phyloP scores from a whole-genome alignment of 441 rosid genomes.

The Rhodomyrtus psidioides region DNA sequence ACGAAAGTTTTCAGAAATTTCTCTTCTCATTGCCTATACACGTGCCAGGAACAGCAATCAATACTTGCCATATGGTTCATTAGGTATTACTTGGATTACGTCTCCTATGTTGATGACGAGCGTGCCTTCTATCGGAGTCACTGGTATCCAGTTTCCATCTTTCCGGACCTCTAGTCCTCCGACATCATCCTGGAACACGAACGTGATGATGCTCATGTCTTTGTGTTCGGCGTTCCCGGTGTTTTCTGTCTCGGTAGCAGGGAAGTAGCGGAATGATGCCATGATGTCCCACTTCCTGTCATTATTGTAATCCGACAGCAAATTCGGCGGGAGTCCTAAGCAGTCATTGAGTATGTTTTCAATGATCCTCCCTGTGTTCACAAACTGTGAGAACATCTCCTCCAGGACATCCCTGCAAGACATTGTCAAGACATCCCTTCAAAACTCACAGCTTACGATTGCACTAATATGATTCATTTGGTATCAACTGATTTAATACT shows the following conservation, averaged over 20 bases:
- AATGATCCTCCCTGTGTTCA: conserved; percentile 13
- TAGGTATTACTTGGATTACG: conserved; percentile 30
- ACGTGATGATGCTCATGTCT: conserved; percentile 34
- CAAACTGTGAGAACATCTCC: conserved; percentile 23
- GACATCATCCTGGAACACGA: conserved; percentile 40
- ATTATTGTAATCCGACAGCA: conserved; percentile 25
- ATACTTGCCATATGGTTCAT: not conserved
- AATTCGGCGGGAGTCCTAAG: conserved; percentile 33
- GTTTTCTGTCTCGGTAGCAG: conserved; percentile 23
- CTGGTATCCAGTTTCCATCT: conserved; percentile 36
- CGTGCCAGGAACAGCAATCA: not conserved
- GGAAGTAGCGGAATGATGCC: conserved; percentile 27
- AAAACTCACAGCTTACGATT: not conserved
- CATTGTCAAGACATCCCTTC: not conserved
- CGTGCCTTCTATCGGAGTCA: conserved; percentile 13
- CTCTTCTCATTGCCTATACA: not conserved
- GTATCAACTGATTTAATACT: not conserved
- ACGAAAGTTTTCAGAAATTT: not conserved
- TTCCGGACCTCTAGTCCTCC: conserved; percentile 39
- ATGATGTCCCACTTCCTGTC: conserved; percentile 48
- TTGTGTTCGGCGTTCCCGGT: conserved; percentile 31
- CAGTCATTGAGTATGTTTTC: conserved; percentile 33
- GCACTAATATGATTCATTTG: not conserved
- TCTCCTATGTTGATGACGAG: conserved; percentile 36
- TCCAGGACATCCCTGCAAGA: conserved; percentile 25